These are phyloP conservation scores for Nemania diffusa DNA, from an alignment of 2,329 filamentous ascomycete genomes.

Conservation along the genomic window DNA sequence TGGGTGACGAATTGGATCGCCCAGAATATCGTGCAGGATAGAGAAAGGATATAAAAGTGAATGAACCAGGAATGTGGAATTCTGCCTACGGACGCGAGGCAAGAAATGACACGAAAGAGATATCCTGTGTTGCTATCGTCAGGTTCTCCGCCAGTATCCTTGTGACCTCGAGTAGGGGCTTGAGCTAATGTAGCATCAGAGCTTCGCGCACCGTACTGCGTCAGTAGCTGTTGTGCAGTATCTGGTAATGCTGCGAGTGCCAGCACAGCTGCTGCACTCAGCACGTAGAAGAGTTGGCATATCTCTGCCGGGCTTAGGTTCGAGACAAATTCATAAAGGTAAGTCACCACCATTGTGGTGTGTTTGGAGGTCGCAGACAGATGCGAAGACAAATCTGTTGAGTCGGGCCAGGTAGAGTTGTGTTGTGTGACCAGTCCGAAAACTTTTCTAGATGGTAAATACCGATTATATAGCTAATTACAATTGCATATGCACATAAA, in stretches of 20 bases:
- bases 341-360: conserved; percentile 17
- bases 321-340: conserved; percentile 22
- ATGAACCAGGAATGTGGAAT: conserved; percentile 91
- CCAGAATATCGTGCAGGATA: conserved; percentile 80
- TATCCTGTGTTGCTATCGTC: conserved; percentile 27
- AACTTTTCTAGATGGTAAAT: background rate
- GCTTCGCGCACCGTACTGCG: conserved; percentile 63
- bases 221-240: conserved; percentile 56
- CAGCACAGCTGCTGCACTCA: conserved; percentile 55
- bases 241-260: conserved; percentile 57
- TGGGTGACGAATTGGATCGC: conserved; percentile 67
- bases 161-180: background rate
- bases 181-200: conserved; percentile 27
- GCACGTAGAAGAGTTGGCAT: conserved; percentile 61
- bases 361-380: background rate
- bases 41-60: conserved; percentile 84
- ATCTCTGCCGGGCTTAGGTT: conserved; percentile 43
- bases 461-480: too few species aligned
- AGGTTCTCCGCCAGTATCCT: background rate
- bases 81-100: conserved; percentile 57
- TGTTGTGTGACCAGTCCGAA: background rate
- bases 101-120: conserved; percentile 47
- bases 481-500: too few species aligned
- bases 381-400: background rate
- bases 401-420: background rate